A percentile compares a stretch with the other conserved stretches of the same genome.
Conservation (phyloP, 768 basidiomycete species). For the Galerina sulciceps region DNA sequence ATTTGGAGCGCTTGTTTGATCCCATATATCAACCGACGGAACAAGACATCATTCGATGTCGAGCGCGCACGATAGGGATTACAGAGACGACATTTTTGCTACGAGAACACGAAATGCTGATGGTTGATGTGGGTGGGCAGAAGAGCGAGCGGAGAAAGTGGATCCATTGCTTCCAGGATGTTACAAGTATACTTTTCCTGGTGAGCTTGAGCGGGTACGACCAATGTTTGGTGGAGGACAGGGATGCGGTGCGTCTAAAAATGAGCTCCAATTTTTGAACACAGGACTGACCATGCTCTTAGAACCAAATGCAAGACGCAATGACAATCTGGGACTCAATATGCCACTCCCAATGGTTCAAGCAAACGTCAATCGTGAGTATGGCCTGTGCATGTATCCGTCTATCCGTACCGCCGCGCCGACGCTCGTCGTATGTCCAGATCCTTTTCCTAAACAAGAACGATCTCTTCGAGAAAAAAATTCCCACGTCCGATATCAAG, state of each 20-base stretch:
- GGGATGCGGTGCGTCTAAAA: constrained; percentile 71
- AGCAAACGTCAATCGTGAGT: constrained; percentile 87
- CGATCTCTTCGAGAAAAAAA: constrained; percentile 89
- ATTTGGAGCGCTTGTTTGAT: constrained; percentile 80
- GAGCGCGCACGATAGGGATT: constrained; percentile 90
- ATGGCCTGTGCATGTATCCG: not conserved
- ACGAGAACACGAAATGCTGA: constrained; percentile 81
- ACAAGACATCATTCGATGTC: constrained; percentile 86
- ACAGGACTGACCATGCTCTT: constrained; percentile 3
- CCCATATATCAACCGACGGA: constrained; percentile 74
- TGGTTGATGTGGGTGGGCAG: constrained; percentile 95
- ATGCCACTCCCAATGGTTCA: constrained; percentile 98
- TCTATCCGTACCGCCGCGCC: not conserved
- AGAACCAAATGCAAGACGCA: constrained; percentile 99
- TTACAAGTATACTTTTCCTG: constrained; percentile 90
- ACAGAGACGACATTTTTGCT: constrained; percentile 86
- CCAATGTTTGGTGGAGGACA: constrained; percentile 92
- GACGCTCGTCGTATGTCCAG: constrained; percentile 36
- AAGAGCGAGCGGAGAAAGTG: constrained; percentile 92
- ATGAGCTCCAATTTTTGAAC: not conserved
- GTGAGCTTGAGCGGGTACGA: constrained; percentile 94
- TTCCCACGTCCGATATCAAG: constrained; percentile 80
- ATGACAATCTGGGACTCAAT: constrained; percentile 99
- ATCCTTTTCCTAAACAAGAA: constrained; percentile 97
- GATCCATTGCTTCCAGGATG: constrained; percentile 96